phyloP scores from a whole-genome alignment of 352 stramenopile genomes.

The Phytophthora vignae region DNA sequence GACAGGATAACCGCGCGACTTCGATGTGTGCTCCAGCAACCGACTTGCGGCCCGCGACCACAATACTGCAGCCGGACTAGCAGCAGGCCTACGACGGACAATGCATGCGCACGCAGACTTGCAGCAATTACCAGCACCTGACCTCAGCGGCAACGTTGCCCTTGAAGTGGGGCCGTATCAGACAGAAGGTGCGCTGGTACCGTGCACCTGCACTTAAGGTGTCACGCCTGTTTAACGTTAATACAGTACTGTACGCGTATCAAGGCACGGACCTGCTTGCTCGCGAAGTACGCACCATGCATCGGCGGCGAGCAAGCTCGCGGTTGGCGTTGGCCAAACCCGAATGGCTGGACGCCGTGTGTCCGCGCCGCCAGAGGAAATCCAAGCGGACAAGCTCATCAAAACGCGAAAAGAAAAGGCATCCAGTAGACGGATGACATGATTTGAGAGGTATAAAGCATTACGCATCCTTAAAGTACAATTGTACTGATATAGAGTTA shows the following conservation, averaged over 20 bases:
- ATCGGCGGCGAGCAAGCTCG: not conserved
- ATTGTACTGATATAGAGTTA: not conserved
- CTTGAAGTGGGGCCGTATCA: constrained; percentile 15
- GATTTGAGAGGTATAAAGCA: not conserved
- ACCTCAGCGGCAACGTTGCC: constrained; percentile 7
- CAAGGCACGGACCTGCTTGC: not conserved
- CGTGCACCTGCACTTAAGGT: constrained; percentile 26
- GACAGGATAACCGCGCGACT: not conserved
- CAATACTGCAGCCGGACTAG: not conserved
- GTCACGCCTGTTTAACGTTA: not conserved
- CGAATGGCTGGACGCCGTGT: not conserved
- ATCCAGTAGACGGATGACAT: not conserved
- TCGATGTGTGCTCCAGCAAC: not conserved
- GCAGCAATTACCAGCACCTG: not conserved
- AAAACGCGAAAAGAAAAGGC: constrained; percentile 3
- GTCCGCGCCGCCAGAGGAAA: not conserved
- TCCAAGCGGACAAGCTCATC: constrained; percentile 13
- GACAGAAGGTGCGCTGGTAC: constrained; percentile 22
- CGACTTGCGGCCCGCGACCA: too few relatives aligned
- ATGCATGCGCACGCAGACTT: not conserved
- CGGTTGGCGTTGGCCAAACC: not conserved
- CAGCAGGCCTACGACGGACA: not conserved
- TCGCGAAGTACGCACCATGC: not conserved
- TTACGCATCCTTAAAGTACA: not conserved
- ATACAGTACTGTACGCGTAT: not conserved